These are phyloP conservation scores for Digitaria exilis DNA, from an alignment of 202 grass and related monocot species.

Conservation along the genomic window DNA sequence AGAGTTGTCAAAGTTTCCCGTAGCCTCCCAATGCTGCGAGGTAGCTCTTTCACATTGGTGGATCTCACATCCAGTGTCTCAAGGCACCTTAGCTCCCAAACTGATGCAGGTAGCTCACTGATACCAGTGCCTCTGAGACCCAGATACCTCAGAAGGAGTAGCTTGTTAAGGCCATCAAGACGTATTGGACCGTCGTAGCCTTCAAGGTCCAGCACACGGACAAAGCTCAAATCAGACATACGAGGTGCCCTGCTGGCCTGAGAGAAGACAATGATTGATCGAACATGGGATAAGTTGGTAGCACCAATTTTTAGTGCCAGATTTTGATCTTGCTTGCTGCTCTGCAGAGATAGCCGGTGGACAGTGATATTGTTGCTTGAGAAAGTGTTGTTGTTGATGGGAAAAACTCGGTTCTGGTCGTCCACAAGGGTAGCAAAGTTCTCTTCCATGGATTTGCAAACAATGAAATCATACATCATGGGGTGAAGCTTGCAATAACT, in stretches of 20 bases:
- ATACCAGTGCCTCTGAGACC: background rate
- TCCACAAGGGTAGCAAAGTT: background rate
- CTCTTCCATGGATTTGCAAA: background rate
- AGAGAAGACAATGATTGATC: background rate
- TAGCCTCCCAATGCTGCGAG: background rate
- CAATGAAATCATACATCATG: background rate
- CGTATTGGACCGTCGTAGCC: background rate
- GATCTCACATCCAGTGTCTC: background rate
- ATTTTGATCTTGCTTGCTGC: background rate
- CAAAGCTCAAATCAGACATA: background rate
- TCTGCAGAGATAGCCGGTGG: background rate
- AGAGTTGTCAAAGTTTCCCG: background rate
- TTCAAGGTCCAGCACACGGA: background rate
- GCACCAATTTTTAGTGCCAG: too few relatives aligned
- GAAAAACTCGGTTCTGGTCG: background rate
- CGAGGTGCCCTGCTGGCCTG: background rate
- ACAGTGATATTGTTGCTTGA: background rate
- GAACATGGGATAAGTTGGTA: background rate
- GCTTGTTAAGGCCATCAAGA: background rate
- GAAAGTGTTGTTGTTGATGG: background rate
- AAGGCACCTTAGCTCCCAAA: background rate
- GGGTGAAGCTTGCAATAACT: background rate
- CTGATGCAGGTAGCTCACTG: background rate
- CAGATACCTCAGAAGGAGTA: background rate
- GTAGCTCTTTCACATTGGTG: slow-evolving; percentile 17